These are phyloP conservation scores for Cenchrus fungigraminus DNA, from an alignment of 176 grass and related monocot species.

Conservation along the genomic window DNA sequence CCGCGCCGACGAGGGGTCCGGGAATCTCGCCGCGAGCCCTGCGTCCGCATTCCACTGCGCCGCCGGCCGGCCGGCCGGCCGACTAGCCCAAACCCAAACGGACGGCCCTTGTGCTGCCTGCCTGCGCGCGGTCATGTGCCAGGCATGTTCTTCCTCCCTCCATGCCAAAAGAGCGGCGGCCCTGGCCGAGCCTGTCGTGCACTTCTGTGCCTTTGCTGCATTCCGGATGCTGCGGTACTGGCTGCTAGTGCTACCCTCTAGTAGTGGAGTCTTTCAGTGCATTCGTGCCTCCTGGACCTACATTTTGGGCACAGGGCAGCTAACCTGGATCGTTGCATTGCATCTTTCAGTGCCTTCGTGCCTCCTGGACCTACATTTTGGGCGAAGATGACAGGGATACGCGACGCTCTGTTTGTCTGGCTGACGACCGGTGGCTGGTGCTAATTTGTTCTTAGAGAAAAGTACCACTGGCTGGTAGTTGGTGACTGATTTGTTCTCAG, in stretches of 20 bases:
- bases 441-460: no score
- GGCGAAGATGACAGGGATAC: not conserved
- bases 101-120: not conserved
- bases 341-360: not conserved
- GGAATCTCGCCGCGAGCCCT: conserved; percentile 24
- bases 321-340: no score
- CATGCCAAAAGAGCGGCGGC: no score
- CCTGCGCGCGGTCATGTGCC: conserved; percentile 21
- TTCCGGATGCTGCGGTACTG: no score
- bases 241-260: no score
- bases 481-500: no score
- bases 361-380: not conserved
- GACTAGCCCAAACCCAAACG: conserved; percentile 15
- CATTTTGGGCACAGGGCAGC: not conserved
- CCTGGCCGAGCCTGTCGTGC: not conserved
- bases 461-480: no score
- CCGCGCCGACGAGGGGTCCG: not conserved
- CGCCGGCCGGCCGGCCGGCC: conserved; percentile 13
- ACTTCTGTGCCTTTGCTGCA: no score
- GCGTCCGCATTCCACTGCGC: not conserved
- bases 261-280: no score
- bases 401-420: no score
- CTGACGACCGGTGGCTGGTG: no score
- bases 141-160: not conserved
- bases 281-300: not conserved